Evolutionary conservation across 345 rosid species (phyloP), one percentile per base, ranked within the genome.

Genomic region (Boechera divaricarpa): DNA sequence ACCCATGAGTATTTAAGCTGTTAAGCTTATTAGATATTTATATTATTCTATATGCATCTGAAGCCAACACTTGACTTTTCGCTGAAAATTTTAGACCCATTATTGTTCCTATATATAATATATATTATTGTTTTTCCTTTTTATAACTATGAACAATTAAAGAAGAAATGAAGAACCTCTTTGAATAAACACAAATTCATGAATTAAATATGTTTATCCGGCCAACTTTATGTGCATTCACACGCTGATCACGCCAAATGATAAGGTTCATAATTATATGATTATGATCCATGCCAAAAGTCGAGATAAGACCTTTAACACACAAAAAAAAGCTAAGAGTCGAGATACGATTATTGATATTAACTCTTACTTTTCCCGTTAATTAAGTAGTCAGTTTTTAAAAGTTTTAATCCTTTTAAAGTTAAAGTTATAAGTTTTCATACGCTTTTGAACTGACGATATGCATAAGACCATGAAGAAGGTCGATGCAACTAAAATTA

Each of bases 61-160:
- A 68, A 76, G 74, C 79, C 74, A 60, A 76, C 69, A 41, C 62
- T 52, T 76, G 63, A 69, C 79, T 76, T 76, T 76, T 68, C 29
- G 52, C 31, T 51, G 45, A 59, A 29, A 36, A n/a, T 4, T 10
- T 16, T 67, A 67, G 12, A 60, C 53, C 48, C 24, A 48, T 67
- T 36, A 49, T 67, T 55, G 41, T 55, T 32, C 51, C 58, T 21
- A 35, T 49, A 45, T 44, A 44, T 21, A 21, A 21, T 21, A 56
- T 33, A 54, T 29, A 52, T 12, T 32, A 42, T 39, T 52, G 15
- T 10, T 73, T 21, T 53, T 53, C 11, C 21, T 48, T 18, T 36
- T 12, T 32, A 21, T 10, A 21, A 67, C 21, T 5, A 49, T 13
- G 24, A 21, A 21, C 24, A 21, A 21, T 21, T 35, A 41, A 52